Evolutionary conservation across 2,329 filamentous ascomycete genomes (phyloP).

Genomic region (Calonectria honghensis): DNA sequence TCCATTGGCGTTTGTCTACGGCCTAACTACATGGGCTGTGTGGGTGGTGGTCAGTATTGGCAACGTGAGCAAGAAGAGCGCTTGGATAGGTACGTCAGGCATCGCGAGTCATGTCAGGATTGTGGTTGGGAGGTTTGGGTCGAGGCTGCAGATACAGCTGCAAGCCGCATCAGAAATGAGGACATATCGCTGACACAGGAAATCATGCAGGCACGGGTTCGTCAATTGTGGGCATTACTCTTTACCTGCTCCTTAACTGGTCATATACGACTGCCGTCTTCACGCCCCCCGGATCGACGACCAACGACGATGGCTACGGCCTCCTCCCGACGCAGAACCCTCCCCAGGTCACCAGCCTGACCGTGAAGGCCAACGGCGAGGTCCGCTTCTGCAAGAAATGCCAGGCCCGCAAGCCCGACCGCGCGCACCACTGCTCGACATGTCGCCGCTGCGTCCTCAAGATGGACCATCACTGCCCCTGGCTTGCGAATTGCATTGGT

Average conservation of each 20-base stretch:
- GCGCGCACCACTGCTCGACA: constrained; percentile 96
- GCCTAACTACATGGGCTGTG: constrained; percentile 93
- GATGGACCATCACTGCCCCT: constrained; percentile 99
- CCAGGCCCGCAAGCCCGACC: constrained; percentile 94
- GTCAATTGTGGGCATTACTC: constrained; percentile 78
- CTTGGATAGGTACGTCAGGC: constrained; percentile 73
- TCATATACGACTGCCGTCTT: constrained; percentile 96
- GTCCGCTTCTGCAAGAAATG: constrained; percentile 98
- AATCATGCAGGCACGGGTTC: constrained; percentile 67
- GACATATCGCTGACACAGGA: constrained; percentile 36
- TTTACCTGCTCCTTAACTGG: constrained; percentile 89
- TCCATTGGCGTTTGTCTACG: constrained; percentile 92
- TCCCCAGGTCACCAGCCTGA: constrained; percentile 81
- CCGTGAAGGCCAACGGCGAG: constrained; percentile 93
- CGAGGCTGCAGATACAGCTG: not conserved
- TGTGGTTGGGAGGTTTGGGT: not conserved
- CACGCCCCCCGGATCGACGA: constrained; percentile 87
- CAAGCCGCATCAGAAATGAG: not conserved
- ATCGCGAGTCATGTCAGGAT: constrained; percentile 2
- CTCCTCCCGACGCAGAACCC: constrained; percentile 84
- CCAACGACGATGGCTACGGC: constrained; percentile 81
- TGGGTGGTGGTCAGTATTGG: constrained; percentile 89
- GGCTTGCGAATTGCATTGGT: constrained; percentile 96
- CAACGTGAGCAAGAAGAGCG: constrained; percentile 69
- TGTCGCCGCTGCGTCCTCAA: constrained; percentile 96